Base-by-base conservation (phyloP, 805 yeast species). In the Yamadazyma ubonensis region DNA sequence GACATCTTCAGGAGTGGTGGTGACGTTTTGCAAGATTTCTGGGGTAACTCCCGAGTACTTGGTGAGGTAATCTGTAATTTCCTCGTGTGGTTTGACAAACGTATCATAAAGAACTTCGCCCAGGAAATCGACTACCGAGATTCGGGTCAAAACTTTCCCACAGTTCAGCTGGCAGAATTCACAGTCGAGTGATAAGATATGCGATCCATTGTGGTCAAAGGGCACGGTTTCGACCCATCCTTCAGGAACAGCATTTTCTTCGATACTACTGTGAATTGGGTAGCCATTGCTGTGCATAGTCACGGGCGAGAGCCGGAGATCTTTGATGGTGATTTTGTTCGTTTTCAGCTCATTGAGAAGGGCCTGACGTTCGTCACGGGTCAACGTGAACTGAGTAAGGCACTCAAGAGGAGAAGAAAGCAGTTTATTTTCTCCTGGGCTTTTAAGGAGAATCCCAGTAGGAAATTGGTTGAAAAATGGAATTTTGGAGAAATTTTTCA, bases 21-120 rank as follows among this genome's bases (percentile, higher is more conserved):
- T 78, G 2, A 83, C 91, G 32, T 67, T 72, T 11, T 58, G 52
- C 5, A 93, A 67, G 52, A 71, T 63, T 41, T 83, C 90, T 39
- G 74, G 78, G 0, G 96, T 86, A 35, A 91, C 87, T 0, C 99
- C 99, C 21, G 96, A 87, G 54, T 78, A 91, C 50, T 68, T 65
- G 0, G 98, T 93, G 20, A 86, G 64, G 57, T 91, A 93, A 59
- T 91, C 95, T 0, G 73, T 75, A 39, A 91, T 88, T 18, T 73
- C 76, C 16, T 75, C 84, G 0, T 67, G 69, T 0, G 99, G 99
- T 56, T 84, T 79, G 2, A 93, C 96, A 16, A 79, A 71, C 46
- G 79, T 74, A 54, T 90, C 96, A 43, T 83, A 61, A 0, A 91
- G 57, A 0, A 82, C 75, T 4, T 75, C 71, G 12, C 73, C 75